Percentiles rank a stretch among this genome's conserved stretches.
These are phyloP conservation scores for Eimeria tenella DNA, from an alignment of 169 alveolate genomes.

Conservation along the genomic window DNA sequence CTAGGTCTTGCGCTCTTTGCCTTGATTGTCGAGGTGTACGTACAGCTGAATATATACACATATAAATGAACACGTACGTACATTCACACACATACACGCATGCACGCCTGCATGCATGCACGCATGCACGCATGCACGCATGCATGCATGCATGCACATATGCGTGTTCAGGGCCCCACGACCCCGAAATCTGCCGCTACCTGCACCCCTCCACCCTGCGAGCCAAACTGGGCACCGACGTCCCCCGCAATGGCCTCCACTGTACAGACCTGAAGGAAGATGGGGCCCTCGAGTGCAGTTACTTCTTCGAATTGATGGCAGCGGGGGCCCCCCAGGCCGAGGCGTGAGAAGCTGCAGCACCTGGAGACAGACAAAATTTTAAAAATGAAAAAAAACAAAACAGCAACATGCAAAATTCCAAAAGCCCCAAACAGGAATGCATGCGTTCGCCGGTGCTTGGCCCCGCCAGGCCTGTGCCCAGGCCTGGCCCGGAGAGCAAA, in stretches of 20 bases:
- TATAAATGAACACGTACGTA: too few relatives aligned
- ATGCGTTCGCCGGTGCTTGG: too few relatives aligned
- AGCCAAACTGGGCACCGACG: slow-evolving; percentile 92
- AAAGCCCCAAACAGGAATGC: neutral
- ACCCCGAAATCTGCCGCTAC: slow-evolving; percentile 92
- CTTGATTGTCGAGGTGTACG: neutral
- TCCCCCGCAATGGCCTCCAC: slow-evolving; percentile 93
- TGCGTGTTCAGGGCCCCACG: slow-evolving; percentile 89
- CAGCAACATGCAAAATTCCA: neutral
- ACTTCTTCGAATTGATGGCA: slow-evolving; percentile 57
- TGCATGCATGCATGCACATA: neutral
- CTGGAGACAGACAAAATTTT: neutral
- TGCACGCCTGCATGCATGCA: neutral
- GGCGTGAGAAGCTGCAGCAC: neutral
- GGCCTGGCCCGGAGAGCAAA: too few relatives aligned
- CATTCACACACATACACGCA: neutral
- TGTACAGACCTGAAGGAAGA: slow-evolving; percentile 95
- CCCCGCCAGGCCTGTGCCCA: too few relatives aligned
- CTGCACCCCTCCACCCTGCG: slow-evolving; percentile 92
- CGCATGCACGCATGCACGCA: neutral
- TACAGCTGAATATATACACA: neutral
- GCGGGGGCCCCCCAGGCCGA: neutral
- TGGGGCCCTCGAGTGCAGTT: slow-evolving; percentile 89
- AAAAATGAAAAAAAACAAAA: neutral
- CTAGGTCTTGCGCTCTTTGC: neutral